Evolutionary conservation across 2,329 filamentous ascomycete species (phyloP), one percentile per base, ranked within the genome.

Genomic region (Didymella lethalis): DNA sequence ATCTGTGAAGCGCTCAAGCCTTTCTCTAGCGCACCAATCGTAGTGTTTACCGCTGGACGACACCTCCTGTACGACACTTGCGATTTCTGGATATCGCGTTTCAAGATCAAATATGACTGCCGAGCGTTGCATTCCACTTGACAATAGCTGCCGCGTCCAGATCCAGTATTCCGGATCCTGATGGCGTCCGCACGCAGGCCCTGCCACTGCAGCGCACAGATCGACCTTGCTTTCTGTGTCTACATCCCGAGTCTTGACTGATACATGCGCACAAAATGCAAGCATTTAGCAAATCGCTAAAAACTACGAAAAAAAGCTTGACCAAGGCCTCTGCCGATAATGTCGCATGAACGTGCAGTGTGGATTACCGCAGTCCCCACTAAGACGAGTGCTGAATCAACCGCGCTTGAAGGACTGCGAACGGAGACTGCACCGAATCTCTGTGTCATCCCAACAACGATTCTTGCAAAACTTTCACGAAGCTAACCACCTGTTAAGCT

Each of bases 131-230:
- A 47, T 47, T 50, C 18, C 43, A 41, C 38, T 23, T 48, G 31
- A 25, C 31, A 26, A 34, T 54, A 43, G 36, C 48, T 54, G 47
- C 46, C 32, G 50, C 23, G 41, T 59, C 50, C 47, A 47, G 41
- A 54, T 47, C 32, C 56, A 54, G 56, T 59, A 54, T 54, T 47
- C 56, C 47, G 56, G 56, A 38, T 43, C 38, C 20, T 28, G 26
- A 8, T 7, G 23, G 34, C 23, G 10, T 48, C 29, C 18, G 18
- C n/a, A 31, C 26, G 29, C 23, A 29, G 50, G 40, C 31, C 31
- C 25, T 54, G 38, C 7, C 55, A 29, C 40, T 54, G 47, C 40
- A 47, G 46, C 11, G 26, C n/a, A 45, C 18, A 26, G 38, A 49
- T 48, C 49, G 29, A 31, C 36, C 38, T 31, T 46, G 43, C 48